These are phyloP conservation scores for Margaritispora aquatica DNA, from an alignment of 495 filamentous ascomycete genomes.

Conservation along the genomic window DNA sequence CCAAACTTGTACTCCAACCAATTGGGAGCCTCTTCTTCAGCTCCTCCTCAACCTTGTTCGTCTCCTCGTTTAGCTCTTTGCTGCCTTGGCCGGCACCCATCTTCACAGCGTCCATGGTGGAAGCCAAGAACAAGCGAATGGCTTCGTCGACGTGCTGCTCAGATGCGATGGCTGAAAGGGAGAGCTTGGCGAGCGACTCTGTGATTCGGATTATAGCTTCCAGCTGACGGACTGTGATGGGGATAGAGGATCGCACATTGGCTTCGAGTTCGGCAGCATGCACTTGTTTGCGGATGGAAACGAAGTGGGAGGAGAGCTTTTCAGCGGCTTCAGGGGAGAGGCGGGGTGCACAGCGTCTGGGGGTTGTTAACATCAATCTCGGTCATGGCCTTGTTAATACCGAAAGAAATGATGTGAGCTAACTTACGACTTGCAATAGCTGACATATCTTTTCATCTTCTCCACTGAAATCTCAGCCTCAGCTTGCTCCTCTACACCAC, in stretches of 20 bases:
- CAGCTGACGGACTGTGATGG: constrained; percentile 95
- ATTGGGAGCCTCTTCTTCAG: constrained; percentile 82
- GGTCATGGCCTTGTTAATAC: too few species aligned
- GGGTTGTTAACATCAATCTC: constrained; percentile 26
- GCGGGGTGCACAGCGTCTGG: constrained; percentile 83
- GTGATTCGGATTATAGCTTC: constrained; percentile 97
- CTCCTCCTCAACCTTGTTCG: constrained; percentile 83
- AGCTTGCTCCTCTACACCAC: constrained; percentile 73
- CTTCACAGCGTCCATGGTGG: constrained; percentile 95
- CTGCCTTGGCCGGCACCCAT: constrained; percentile 76
- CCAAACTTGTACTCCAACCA: constrained; percentile 88
- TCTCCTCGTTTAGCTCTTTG: constrained; percentile 86
- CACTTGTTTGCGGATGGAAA: constrained; percentile 90
- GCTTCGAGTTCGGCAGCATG: constrained; percentile 83
- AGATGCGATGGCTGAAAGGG: constrained; percentile 75
- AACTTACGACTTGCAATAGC: constrained; percentile 92
- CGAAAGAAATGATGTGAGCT: too few species aligned
- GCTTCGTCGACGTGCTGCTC: constrained; percentile 96
- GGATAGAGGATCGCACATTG: constrained; percentile 83
- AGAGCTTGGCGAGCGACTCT: constrained; percentile 88
- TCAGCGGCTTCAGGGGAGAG: constrained; percentile 90
- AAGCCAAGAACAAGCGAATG: constrained; percentile 93
- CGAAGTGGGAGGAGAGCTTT: constrained; percentile 96
- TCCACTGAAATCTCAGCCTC: constrained; percentile 87
- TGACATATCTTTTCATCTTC: constrained; percentile 97